A percentile compares a stretch with the other conserved stretches of the same genome.
Conservation (phyloP, 352 stramenopile species). For the Globisporangium abappressorium region DNA sequence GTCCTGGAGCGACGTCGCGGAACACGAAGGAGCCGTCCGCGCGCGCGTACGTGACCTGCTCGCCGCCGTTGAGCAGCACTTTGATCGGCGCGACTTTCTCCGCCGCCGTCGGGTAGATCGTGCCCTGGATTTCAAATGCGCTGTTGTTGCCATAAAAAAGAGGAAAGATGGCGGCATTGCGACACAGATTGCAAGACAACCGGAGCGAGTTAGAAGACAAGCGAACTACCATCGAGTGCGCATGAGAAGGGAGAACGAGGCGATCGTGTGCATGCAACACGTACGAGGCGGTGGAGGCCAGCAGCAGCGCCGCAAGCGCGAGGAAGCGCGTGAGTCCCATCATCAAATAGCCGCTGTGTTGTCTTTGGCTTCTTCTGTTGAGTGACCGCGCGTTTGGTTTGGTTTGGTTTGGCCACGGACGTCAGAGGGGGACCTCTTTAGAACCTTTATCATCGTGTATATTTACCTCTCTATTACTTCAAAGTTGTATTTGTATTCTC, state of each 20-base stretch:
- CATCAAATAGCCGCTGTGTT: slow-evolving; percentile 7
- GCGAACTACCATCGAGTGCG: background rate
- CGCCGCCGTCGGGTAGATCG: slow-evolving; percentile 40
- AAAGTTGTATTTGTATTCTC: too few relatives aligned
- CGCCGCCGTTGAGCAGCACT: slow-evolving; percentile 71
- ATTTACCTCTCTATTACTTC: too few relatives aligned
- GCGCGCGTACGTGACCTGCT: slow-evolving; percentile 65
- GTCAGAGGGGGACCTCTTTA: too few relatives aligned
- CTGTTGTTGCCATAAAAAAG: slow-evolving; percentile 13
- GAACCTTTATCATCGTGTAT: too few relatives aligned
- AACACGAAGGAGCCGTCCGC: slow-evolving; percentile 70
- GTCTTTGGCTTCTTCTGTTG: background rate
- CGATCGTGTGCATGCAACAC: background rate
- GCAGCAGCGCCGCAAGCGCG: slow-evolving; percentile 35
- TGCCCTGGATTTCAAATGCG: slow-evolving; percentile 57
- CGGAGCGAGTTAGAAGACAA: background rate
- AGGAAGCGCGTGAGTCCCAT: slow-evolving; percentile 27
- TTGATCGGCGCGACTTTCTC: slow-evolving; percentile 62
- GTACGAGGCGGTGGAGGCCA: slow-evolving; percentile 24
- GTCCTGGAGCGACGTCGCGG: slow-evolving; percentile 60
- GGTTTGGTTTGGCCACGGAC: too few relatives aligned
- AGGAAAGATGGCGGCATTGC: background rate
- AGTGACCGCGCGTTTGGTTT: too few relatives aligned
- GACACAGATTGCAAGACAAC: slow-evolving; percentile 6
- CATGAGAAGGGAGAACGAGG: background rate